Percentiles rank a stretch among this genome's conserved stretches.
Evolutionary conservation across 805 yeast genomes (phyloP).

Genomic region (Phaffomyces opuntiae): DNA sequence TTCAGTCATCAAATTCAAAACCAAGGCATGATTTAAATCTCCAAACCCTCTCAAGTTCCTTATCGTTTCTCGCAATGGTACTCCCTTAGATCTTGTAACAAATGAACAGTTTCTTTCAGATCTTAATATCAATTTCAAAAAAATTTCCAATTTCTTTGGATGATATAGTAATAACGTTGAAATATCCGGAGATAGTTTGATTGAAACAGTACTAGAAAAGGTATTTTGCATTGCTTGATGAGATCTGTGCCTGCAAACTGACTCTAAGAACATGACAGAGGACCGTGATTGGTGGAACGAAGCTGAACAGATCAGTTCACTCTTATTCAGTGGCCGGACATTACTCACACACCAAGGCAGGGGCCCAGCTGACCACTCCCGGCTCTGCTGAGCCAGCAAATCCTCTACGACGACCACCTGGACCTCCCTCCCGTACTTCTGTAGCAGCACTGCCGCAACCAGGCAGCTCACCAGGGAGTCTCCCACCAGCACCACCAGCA

Average conservation of each 20-base stretch:
- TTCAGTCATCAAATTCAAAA: neutral
- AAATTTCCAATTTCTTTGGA: slow-evolving; percentile 1
- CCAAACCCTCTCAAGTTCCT: too few species aligned
- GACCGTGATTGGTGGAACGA: slow-evolving; percentile 5
- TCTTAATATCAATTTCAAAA: neutral
- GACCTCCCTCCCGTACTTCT: neutral
- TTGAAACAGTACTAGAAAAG: neutral
- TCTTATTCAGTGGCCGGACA: neutral
- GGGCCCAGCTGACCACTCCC: slow-evolving; percentile 3
- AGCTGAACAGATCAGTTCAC: neutral
- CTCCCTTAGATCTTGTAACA: neutral
- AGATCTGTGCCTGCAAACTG: neutral
- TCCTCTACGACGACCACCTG: slow-evolving; percentile 5
- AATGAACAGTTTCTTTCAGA: neutral
- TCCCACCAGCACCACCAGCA: slow-evolving; percentile 9
- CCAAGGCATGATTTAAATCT: neutral
- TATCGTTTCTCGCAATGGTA: neutral
- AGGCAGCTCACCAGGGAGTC: slow-evolving; percentile 4
- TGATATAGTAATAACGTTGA: slow-evolving; percentile 7
- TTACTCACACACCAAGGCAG: slow-evolving; percentile 9
- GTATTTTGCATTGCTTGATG: neutral
- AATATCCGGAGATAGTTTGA: slow-evolving; percentile 9
- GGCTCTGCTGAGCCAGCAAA: neutral
- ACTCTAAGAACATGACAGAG: slow-evolving; percentile 8
- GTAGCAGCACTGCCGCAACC: slow-evolving; percentile 1